Base-by-base conservation (phyloP, 805 yeast genomes). In the Lipomyces starkeyi region DNA sequence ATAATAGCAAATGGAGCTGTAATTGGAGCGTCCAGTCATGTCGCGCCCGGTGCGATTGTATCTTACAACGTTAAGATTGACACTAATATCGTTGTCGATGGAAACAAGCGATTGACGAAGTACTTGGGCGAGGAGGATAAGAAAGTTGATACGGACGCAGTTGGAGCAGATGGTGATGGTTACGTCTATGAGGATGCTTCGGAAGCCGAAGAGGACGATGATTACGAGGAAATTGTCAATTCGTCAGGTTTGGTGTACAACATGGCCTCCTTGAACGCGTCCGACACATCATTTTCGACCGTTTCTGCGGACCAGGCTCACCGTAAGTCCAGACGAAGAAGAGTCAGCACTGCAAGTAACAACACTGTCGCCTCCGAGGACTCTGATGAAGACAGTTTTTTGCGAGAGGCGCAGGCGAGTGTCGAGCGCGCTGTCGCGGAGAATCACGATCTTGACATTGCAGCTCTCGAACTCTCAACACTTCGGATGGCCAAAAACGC, bases 401-500 rank as follows among this genome's bases (percentile, higher is more conserved):
- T 69, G 56, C 64, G 71, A 1, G 99, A 95, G 82, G 99, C 97
- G n/a, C 83, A 90, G 67, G 97, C 97, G 11, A 92, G 98, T 0
- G 91, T 95, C 40, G 91, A 89, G 73, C 85, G 99, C 76, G 97
- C 99, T 0, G 85, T 95, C 79, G 94, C 91, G 73, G 89, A 93
- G 75, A 91, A 92, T 78, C 99, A 95, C 79, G 97, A 91, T 75
- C 83, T 92, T 68, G 98, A 94, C 77, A 93, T 97, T 14, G 98
- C 99, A 0, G 80, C 92, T 71, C 81, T 95, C 68, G 99, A 95
- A 80, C 85, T 95, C 74, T 94, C 94, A 77, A 95, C 99, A 0
- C 83, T 95, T 76, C 86, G 98, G 80, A 94, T 95, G 99, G 91
- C 97, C 75, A 90, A 93, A 95, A 92, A 95, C 77, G 99, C 93